phyloP scores from a whole-genome alignment of 306 rosid species.

The Gynostemma pentaphyllum region DNA sequence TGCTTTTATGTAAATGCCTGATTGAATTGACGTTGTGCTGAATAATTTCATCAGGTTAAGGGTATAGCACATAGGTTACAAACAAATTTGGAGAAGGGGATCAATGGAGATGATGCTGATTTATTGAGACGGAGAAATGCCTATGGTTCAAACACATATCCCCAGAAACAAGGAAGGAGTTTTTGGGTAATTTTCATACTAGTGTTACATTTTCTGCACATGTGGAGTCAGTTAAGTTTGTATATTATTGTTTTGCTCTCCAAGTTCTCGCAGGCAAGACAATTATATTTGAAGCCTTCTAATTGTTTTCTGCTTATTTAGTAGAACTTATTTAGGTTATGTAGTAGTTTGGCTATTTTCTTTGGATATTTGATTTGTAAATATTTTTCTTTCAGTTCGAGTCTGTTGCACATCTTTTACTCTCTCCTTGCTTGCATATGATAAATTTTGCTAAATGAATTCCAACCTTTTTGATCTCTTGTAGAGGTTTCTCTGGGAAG shows the following conservation, averaged over 20 bases:
- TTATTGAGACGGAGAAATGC: slow-evolving; percentile 50
- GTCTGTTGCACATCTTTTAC: too few relatives aligned
- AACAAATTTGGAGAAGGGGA: slow-evolving; percentile 71
- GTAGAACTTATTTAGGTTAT: not conserved
- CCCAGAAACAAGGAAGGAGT: slow-evolving; percentile 68
- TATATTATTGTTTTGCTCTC: not conserved
- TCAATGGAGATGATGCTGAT: slow-evolving; percentile 63
- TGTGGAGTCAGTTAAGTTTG: not conserved
- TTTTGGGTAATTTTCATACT: slow-evolving; percentile 40
- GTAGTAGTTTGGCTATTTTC: not conserved
- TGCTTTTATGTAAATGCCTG: not conserved
- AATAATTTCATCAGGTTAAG: slow-evolving; percentile 42
- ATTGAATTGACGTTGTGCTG: not conserved
- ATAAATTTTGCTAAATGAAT: not conserved
- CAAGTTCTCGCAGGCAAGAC: not conserved
- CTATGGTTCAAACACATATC: slow-evolving; percentile 82
- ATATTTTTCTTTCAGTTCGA: not conserved
- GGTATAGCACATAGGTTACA: slow-evolving; percentile 53
- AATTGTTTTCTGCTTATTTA: not conserved
- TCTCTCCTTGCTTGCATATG: not conserved
- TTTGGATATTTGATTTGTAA: not conserved
- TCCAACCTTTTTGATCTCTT: slow-evolving; percentile 9
- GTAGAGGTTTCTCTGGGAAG: slow-evolving; percentile 96
- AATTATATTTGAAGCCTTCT: not conserved
- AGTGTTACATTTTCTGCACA: not conserved